A percentile compares a stretch with the other conserved stretches of the same genome.
Evolutionary conservation across 2,329 filamentous ascomycete species (phyloP).

Genomic region (Tricladium varicosporioides): DNA sequence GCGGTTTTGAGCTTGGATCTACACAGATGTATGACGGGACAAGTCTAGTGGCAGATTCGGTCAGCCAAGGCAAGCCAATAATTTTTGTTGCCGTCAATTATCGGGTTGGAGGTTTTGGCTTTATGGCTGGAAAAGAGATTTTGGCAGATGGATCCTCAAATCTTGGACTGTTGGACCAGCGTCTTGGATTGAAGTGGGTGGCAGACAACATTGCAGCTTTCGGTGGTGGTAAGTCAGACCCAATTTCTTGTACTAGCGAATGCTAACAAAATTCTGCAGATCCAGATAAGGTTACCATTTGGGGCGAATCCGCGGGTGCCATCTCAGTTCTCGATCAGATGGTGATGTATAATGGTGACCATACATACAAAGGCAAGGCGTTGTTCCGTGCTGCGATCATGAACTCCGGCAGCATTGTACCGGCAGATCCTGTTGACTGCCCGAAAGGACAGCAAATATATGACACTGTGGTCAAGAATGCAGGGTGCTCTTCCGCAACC

Average conservation of each 20-base stretch:
- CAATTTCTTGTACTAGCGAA: neutral
- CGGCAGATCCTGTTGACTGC: slow-evolving; percentile 62
- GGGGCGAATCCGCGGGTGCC: slow-evolving; percentile 54
- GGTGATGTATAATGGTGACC: slow-evolving; percentile 69
- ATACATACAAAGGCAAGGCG: slow-evolving; percentile 69
- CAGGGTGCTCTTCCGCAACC: slow-evolving; percentile 56
- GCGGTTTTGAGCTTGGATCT: slow-evolving; percentile 58
- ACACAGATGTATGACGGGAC: slow-evolving; percentile 52
- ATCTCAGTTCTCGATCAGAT: slow-evolving; percentile 79
- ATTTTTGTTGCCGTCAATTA: slow-evolving; percentile 79
- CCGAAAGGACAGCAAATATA: slow-evolving; percentile 65
- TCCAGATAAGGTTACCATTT: slow-evolving; percentile 41
- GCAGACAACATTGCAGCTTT: slow-evolving; percentile 75
- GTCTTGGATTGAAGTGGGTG: slow-evolving; percentile 72
- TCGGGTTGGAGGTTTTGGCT: slow-evolving; percentile 71
- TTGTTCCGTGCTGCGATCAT: slow-evolving; percentile 78
- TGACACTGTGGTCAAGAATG: slow-evolving; percentile 56
- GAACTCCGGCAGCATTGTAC: slow-evolving; percentile 66
- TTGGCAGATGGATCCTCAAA: slow-evolving; percentile 66
- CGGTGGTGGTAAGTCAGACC: slow-evolving; percentile 54
- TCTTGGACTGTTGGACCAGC: slow-evolving; percentile 70
- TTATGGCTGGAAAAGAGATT: slow-evolving; percentile 67
- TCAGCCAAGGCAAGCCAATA: slow-evolving; percentile 57
- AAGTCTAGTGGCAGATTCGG: slow-evolving; percentile 44
- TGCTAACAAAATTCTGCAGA: slow-evolving; percentile 26